phyloP scores from a whole-genome alignment of 2,329 filamentous ascomycete genomes.

The Arthrobotrys conoides region DNA sequence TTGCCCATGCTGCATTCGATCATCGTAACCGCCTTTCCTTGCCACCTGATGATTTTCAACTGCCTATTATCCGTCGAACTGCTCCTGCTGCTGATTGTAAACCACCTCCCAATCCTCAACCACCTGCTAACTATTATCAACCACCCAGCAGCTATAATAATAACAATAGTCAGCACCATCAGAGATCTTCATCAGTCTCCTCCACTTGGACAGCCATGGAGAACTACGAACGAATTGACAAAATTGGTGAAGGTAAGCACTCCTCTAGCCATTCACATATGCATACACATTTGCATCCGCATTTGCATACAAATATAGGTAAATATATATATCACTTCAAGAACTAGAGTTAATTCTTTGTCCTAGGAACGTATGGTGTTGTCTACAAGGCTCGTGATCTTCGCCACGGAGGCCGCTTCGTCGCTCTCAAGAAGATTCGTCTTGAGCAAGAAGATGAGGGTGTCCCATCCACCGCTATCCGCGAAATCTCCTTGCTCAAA shows the following conservation, averaged over 20 bases:
- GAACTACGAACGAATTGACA: constrained; percentile 96
- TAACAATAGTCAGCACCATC: background rate
- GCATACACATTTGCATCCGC: too few relatives aligned
- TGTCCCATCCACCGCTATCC: constrained; percentile 91
- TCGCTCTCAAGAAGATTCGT: constrained; percentile 94
- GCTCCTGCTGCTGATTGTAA: background rate
- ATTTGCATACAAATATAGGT: too few relatives aligned
- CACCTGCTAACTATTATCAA: background rate
- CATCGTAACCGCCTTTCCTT: background rate
- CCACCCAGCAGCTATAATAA: constrained; percentile 8
- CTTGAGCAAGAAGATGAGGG: constrained; percentile 96
- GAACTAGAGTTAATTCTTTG: background rate
- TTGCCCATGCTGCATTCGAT: background rate
- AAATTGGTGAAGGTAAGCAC: constrained; percentile 88
- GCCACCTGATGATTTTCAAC: constrained; percentile 14
- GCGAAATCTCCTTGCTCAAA: constrained; percentile 93
- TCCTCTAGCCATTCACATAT: background rate
- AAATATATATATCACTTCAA: background rate
- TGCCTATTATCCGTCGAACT: background rate
- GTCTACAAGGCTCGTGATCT: constrained; percentile 95
- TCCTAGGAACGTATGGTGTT: constrained; percentile 88
- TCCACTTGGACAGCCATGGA: constrained; percentile 75
- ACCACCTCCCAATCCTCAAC: background rate
- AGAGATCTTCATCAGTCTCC: constrained; percentile 27
- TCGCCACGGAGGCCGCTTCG: constrained; percentile 83